Conservation (phyloP, 306 rosid species). For the Acmispon strigosus region DNA sequence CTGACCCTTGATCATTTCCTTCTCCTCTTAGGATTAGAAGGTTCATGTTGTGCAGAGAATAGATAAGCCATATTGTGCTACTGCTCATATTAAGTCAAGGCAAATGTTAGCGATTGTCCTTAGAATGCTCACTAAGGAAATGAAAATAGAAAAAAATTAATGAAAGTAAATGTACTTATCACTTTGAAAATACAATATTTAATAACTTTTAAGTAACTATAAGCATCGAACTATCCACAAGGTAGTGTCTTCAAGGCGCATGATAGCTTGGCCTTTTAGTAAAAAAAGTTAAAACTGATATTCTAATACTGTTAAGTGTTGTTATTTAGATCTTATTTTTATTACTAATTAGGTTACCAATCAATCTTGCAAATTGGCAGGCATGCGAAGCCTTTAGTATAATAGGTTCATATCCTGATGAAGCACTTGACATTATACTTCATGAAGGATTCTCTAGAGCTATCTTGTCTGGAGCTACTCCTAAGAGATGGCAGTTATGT, state of each 20-base stretch:
- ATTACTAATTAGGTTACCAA: constrained; percentile 16
- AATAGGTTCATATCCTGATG: constrained; percentile 47
- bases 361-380: constrained; percentile 38
- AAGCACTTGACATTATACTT: constrained; percentile 36
- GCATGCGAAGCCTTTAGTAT: constrained; percentile 48
- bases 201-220: too few species aligned
- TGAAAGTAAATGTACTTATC: too few species aligned
- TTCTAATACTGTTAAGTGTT: constrained; percentile 2
- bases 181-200: too few species aligned
- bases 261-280: too few species aligned
- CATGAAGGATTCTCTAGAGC: constrained; percentile 46
- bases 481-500: constrained; percentile 42
- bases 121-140: too few species aligned
- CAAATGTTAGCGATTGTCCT: too few species aligned
- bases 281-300: neutral
- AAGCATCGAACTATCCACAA: too few species aligned
- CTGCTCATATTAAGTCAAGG: neutral
- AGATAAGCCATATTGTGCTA: neutral
- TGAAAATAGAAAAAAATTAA: too few species aligned
- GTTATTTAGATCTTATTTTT: neutral
- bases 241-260: too few species aligned
- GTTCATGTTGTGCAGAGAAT: neutral
- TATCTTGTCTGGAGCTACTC: constrained; percentile 35
- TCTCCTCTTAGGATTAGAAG: neutral
- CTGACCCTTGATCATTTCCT: neutral